Base-by-base conservation (phyloP, 306 rosid species). In the Sicyos baderoa region DNA sequence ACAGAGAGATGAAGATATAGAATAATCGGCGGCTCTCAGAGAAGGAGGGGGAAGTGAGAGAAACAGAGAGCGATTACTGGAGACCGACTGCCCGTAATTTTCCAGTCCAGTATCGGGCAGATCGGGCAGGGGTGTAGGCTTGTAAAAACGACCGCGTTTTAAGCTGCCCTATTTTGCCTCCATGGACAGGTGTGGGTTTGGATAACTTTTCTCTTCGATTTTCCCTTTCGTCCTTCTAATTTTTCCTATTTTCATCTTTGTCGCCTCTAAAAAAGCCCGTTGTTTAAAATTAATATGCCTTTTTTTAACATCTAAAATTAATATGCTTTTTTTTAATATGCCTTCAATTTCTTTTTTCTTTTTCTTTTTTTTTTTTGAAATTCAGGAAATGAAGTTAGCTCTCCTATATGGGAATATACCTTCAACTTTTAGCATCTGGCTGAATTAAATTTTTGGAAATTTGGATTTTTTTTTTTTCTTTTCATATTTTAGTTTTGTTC, bases 31-130 rank as follows among this genome's bases (percentile, higher is more conserved):
- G 54, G 54, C 50, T 25, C 66, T 19, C 55, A 58, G 52, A 23
- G 54, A 44, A 29, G 35, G 49, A 37, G 40, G 9, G 54, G 52
- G 69, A 63, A 72, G 75, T 54, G 75, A 72, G 64, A 58, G 67
- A 72, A 45, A 40, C 49, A n/a, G 55, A 56, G 67, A 57, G 68
- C 75, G 75, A 57, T 56, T 72, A 72, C 75, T 58, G 75, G 75
- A 40, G 75, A 72, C 66, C 60, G 75, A 72, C 75, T 54, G 75
- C 68, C 75, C 75, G 75, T 72, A 42, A 45, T 42, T 72, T 58
- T 58, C 55, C 75, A 37, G 66, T 40, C 75, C 48, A 10, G 75
- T 55, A 53, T 71, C 74, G 75, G 75, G 75, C 75, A 72, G 75
- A 40, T 66, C 67, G 75, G 75, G 75, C 67, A 72, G 75, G 68